Base-by-base conservation (phyloP, 2,329 filamentous ascomycete genomes). In the Scedosporium minutisporum region DNA sequence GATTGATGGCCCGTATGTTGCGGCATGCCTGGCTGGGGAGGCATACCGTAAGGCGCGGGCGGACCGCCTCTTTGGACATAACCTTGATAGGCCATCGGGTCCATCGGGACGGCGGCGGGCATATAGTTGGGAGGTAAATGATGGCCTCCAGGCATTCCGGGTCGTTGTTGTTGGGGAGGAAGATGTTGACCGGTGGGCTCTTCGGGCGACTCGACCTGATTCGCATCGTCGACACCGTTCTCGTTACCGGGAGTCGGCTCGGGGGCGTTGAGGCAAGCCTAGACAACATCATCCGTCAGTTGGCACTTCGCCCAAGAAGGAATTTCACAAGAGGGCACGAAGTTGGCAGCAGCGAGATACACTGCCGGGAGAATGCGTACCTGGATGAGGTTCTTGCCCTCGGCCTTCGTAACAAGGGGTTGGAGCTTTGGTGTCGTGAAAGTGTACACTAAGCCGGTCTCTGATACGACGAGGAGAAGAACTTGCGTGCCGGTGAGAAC, bases 381-480 rank as follows among this genome's bases (percentile, higher is more conserved):
- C 87, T 99, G 95, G 69, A 99, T 97, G 67, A 99, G 81, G 75
- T 99, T 99, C 85, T 99, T 99, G 79, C 95, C 95, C 78, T 97
- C 95, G 18, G 95, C 89, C 81, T 97, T 97, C 66, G 95, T 99
- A 69, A 97, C 95, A 62, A 99, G 86, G 66, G 95, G 95, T 79
- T 97, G 95, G 63, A 99, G 87, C 82, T 99, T 99, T 21, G 95
- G 95, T 16, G 95, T 99, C 65, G 93, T 97, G 76, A 97, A 97
- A 64, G 93, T 97, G 78, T 97, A 97, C 71, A 97, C 93, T 41
- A 97, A 86, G 68, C 93, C 93, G 25, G 93, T 97, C 80, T 97
- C 93, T 55, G 93, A 97, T 66, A 97, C 93, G 70, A 97, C 93
- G 62, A 99, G 87, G 46, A 99, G 85, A 38, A 99, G 84, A 59